Base-by-base conservation (phyloP, 1,284 basidiomycete species). In the Tilletia indica region DNA sequence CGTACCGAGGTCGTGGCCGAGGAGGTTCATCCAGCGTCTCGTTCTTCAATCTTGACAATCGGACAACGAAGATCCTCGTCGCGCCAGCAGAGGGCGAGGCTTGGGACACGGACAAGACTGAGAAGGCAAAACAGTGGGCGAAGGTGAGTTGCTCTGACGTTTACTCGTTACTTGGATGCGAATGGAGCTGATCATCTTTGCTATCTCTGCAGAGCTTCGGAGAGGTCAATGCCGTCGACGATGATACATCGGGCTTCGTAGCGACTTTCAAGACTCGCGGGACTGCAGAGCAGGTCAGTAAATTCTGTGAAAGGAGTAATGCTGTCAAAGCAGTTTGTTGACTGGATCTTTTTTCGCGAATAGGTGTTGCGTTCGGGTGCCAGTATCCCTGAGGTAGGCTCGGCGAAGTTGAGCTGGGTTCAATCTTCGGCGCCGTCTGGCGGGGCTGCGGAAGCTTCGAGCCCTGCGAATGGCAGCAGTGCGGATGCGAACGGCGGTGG, bases 11-110 rank as follows among this genome's bases (percentile, higher is more conserved):
- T 31, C 85, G 88, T 0, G 87, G 88, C 3, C 91, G 91, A 74
- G 88, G 91, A 74, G 90, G 90, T 0, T 89, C 92, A n/a, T 91
- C 89, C 69, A 88, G 86, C 21, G 87, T 64, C 36, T 36, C 87
- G 47, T 71, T 68, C 38, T 54, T 42, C 36, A 67, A 45, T 19
- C 89, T 97, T 34, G 94, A 97, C 85, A 94, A 96, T 80, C 89
- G 94, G 21, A 92, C 94, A 4, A 92, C 91, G 85, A 90, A 89
- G 81, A 85, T 97, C 39, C 85, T 91, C 58, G 86, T 97, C 49
- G 90, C 92, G 0, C 80, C 86, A 0, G 58, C 74, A 1, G 80
- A 76, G 1, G 86, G 86, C 42, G 86, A 86, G 34, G 89, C 89
- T 48, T 86, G 42, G 36, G 68, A 68, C 19, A 49, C 21, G 16